Evolutionary conservation across 139 green algal species (phyloP).

Genomic region (Chlorella sp.): DNA sequence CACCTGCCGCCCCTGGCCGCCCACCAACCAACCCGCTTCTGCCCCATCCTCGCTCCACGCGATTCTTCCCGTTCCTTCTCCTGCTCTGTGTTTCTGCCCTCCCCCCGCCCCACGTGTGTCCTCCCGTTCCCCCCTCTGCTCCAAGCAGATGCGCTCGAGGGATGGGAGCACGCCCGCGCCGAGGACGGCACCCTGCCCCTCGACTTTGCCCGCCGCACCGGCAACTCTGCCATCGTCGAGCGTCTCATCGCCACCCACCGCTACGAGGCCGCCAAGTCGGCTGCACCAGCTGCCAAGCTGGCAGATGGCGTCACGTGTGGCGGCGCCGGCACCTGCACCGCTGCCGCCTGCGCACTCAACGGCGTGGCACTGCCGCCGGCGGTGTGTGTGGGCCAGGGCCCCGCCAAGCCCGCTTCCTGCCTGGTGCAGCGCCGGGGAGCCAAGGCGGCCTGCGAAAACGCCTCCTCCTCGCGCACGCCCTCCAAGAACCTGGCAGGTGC

Average conservation of each 20-base stretch:
- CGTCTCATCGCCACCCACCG: conserved; percentile 25
- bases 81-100: background rate
- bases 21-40: background rate
- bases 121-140: background rate
- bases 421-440: background rate
- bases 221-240: conserved; percentile 33
- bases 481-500: conserved; percentile 5
- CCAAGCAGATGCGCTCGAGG: conserved; percentile 24
- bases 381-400: background rate
- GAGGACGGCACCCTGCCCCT: conserved; percentile 53
- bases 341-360: background rate
- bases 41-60: background rate
- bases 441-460: background rate
- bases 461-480: conserved; percentile 19
- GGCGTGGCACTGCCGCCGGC: background rate
- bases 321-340: background rate
- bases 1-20: background rate
- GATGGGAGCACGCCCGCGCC: conserved; percentile 37
- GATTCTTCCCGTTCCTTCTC: background rate
- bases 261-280: conserved; percentile 12
- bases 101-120: background rate
- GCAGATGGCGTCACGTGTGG: background rate
- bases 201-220: conserved; percentile 37
- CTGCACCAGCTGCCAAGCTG: background rate
- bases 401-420: background rate